Conservation (phyloP, 1,284 basidiomycete genomes). For the Microbotryum intermedium region DNA sequence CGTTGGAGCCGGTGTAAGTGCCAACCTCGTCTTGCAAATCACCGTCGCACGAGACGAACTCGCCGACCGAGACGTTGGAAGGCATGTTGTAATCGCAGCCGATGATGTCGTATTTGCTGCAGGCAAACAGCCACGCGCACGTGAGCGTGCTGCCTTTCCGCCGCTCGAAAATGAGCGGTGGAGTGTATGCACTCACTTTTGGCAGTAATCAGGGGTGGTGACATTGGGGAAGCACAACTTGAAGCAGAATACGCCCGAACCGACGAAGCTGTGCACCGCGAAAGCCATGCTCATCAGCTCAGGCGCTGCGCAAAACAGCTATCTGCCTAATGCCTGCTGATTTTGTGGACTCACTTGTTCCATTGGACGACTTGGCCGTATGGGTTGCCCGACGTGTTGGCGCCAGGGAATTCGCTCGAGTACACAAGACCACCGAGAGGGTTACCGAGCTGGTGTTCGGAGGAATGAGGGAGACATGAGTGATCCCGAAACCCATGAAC, state of each 20-base stretch:
- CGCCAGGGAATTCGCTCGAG: constrained; percentile 34
- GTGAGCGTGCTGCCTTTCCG: too few species aligned
- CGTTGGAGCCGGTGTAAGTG: constrained; percentile 40
- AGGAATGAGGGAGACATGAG: too few species aligned
- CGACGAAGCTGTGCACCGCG: constrained; percentile 47
- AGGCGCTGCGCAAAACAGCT: neutral
- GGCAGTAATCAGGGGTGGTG: constrained; percentile 46
- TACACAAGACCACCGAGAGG: constrained; percentile 28
- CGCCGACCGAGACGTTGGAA: constrained; percentile 49
- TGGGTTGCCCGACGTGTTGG: constrained; percentile 38
- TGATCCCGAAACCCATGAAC: too few species aligned
- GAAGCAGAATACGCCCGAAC: constrained; percentile 48
- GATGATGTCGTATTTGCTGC: constrained; percentile 47
- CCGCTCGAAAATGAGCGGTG: too few species aligned
- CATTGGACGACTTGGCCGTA: constrained; percentile 51
- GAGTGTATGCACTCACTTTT: constrained; percentile 47
- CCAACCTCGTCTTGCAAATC: constrained; percentile 57
- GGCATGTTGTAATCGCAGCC: constrained; percentile 63
- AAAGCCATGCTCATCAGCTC: neutral
- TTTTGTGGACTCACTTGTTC: constrained; percentile 41
- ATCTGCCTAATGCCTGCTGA: too few species aligned
- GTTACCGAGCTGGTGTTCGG: constrained; percentile 11
- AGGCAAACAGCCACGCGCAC: neutral
- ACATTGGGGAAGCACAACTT: constrained; percentile 54
- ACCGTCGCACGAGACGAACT: constrained; percentile 55